Base-by-base conservation (phyloP, 2,329 filamentous ascomycete genomes). In the Eurotiales sp. region DNA sequence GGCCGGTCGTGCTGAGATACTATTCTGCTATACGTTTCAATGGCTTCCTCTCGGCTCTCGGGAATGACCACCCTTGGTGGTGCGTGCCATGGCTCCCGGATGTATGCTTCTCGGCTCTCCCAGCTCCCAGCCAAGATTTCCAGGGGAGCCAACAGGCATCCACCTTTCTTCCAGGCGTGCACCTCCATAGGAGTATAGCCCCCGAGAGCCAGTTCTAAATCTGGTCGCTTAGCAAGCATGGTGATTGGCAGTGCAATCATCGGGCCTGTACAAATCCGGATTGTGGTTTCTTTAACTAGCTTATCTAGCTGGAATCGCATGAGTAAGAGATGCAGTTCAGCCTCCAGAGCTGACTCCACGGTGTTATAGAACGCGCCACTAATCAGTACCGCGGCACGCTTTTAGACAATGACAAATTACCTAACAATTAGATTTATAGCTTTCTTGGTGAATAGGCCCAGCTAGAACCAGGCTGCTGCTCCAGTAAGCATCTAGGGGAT, bases 61-160 rank as follows among this genome's bases (percentile, higher is more conserved):
- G 25, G 2, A 14, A 48, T 48, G 8, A 60, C 45, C n/a, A 55
- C 46, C 3, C 22, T 11, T 40, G 50, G 46, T 42, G 37, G 51
- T 8, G 27, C 46, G 10, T 12, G 51, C 53, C 46, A 55, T 19
- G 46, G 53, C 30, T 41, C 14, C 14, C 34, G 43, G 43, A 55
- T 27, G 43, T 52, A 55, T 39, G 44, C 46, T 8, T 50, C 50
- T 23, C 59, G 55, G 6, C 46, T 48, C 46, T 48, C 46, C 46
- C 34, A 41, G 10, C 40, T 14, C 1, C 46, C 46, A 1, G 46
- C 34, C 34, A 48, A 5, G 11, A 36, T 48, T 4, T 17, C 27
- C 0, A 17, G 45, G 34, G 46, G 46, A 48, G 46, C 46, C 4
- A 2, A 3, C 1, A 48, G 23, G 46, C 34, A 40, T 21, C 46